Percentiles rank a stretch among this genome's conserved stretches.
Evolutionary conservation across 192 early-diverging fungal genomes (phyloP).

Genomic region (Obelidium mucronatum): DNA sequence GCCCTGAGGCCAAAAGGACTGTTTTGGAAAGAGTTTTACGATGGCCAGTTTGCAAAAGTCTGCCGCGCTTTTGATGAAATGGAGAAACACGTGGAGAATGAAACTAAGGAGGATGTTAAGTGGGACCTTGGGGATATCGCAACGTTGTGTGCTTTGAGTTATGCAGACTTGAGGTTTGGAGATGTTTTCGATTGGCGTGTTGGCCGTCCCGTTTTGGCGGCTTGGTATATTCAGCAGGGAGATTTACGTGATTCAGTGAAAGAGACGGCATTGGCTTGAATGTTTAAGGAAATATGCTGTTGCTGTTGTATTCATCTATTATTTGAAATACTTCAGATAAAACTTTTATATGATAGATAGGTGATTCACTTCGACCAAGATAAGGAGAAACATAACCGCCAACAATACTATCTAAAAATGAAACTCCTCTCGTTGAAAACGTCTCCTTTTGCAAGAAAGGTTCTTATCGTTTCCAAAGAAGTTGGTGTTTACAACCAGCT

Average conservation of each 20-base stretch:
- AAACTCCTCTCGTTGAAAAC: too few species aligned
- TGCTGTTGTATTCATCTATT: too few species aligned
- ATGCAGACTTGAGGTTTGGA: background rate
- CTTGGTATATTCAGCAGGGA: background rate
- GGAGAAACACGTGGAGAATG: background rate
- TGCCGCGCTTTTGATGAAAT: constrained; percentile 15
- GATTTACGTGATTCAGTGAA: background rate
- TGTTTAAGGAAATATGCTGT: too few species aligned
- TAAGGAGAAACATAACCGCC: too few species aligned
- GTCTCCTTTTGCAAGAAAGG: too few species aligned
- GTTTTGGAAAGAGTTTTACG: constrained; percentile 1
- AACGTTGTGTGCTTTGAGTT: constrained; percentile 6
- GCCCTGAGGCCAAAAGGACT: constrained; percentile 11
- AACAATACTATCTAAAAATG: too few species aligned
- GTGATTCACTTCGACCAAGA: too few species aligned
- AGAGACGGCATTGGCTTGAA: background rate
- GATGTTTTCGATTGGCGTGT: background rate
- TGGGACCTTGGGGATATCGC: background rate
- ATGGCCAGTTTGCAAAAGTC: constrained; percentile 31
- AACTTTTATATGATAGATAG: too few species aligned
- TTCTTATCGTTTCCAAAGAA: too few species aligned
- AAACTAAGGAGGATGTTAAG: background rate
- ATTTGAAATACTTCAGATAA: too few species aligned
- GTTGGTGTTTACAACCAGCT: too few species aligned
- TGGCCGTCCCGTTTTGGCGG: background rate